Base-by-base conservation (phyloP, 2,329 filamentous ascomycete species). In the Ceratocystis albifundus region DNA sequence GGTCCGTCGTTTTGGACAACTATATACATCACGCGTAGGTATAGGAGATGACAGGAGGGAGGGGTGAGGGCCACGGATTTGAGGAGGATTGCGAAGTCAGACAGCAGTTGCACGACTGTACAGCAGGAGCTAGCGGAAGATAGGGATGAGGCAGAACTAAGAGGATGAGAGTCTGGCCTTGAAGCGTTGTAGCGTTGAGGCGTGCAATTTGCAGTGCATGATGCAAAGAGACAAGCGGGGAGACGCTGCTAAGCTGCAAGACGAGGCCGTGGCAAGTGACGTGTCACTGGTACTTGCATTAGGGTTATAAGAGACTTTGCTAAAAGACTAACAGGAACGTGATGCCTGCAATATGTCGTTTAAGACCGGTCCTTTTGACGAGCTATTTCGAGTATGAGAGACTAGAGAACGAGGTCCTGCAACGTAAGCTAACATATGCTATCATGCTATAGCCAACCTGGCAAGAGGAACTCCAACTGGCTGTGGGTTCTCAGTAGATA, bases 81-180 rank as follows among this genome's bases (percentile, higher is more conserved):
- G 20, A 25, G 20, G 8, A 53, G 48, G 8, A 53, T 53, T 10
- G 48, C 48, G 48, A 53, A 25, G 48, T 53, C 48, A 53, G 48
- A 53, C 48, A 53, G 48, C 48, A 53, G 20, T 53, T 53, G 48
- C 48, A 53, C 48, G 15, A 15, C 48, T 53, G 48, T 25, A 53
- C 48, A 53, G 12, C 48, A 53, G 20, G 20, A 53, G 22, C 25
- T 25, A 22, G 20, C 7, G 48, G 25, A 25, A 53, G 48, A 53
- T 53, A 53, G 48, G 48, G 48, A 53, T 25, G 48, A 6, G 20
- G 48, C 48, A 53, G 25, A 10, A 12, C 22, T 41, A 53, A 22
- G 3, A 53, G 48, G 48, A 25, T 53, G 48, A 12, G 48, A 53
- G 48, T 15, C 48, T 25, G 12, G 10, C 15, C 20, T 25, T 53